Percentiles rank a stretch among this genome's conserved stretches.
These are phyloP conservation scores for Sporisorium iseilematis-ciliati DNA, from an alignment of 1,284 basidiomycete genomes.

Conservation along the genomic window DNA sequence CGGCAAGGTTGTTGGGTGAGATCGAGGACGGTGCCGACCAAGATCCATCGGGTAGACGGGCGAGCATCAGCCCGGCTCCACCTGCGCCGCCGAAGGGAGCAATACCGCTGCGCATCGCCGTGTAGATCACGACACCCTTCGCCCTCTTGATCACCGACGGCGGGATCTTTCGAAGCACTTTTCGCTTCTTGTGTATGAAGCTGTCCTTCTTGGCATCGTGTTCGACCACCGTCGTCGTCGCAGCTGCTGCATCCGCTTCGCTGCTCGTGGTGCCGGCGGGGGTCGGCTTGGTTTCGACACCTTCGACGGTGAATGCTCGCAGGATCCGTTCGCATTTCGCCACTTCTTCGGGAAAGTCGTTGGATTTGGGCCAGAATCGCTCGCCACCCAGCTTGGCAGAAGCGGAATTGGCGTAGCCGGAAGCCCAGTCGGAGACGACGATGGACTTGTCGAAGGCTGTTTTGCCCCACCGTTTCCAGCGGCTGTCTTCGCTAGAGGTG, in stretches of 20 bases:
- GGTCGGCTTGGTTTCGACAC: conserved; percentile 51
- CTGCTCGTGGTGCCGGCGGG: not conserved
- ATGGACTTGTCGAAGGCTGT: conserved; percentile 60
- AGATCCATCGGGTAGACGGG: conserved; percentile 59
- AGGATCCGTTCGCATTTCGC: conserved; percentile 74
- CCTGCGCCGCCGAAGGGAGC: conserved; percentile 74
- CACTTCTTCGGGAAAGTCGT: conserved; percentile 73
- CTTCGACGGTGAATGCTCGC: conserved; percentile 61
- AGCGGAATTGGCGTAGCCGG: conserved; percentile 63
- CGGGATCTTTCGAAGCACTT: conserved; percentile 73
- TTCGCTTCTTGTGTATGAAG: conserved; percentile 69
- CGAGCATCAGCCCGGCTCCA: conserved; percentile 71
- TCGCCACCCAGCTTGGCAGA: conserved; percentile 71
- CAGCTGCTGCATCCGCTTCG: conserved; percentile 48
- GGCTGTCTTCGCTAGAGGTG: conserved; percentile 18
- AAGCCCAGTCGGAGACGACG: conserved; percentile 63
- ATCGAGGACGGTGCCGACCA: conserved; percentile 74
- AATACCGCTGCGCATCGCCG: conserved; percentile 72
- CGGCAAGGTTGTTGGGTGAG: conserved; percentile 73
- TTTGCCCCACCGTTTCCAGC: conserved; percentile 52
- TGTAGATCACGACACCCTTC: conserved; percentile 72
- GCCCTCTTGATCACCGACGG: conserved; percentile 72
- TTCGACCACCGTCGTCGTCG: conserved; percentile 52
- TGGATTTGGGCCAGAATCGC: conserved; percentile 73
- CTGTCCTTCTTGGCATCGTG: conserved; percentile 50